Percentiles rank a stretch among this genome's conserved stretches.
Conservation (phyloP, 140 eudicot species). For the Senecio squalidus region DNA sequence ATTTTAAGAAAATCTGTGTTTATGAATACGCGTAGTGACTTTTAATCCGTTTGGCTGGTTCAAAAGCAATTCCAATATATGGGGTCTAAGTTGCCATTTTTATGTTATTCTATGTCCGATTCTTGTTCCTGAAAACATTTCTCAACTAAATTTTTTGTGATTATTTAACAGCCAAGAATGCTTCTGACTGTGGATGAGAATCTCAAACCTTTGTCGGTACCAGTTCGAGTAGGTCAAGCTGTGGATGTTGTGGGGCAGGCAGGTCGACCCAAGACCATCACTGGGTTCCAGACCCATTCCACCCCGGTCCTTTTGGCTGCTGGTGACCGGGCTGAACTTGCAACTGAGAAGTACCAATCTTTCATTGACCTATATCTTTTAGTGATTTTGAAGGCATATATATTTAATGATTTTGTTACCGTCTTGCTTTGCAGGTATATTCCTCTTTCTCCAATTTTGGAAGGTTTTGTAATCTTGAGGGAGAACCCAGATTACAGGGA, state of each 20-base stretch:
- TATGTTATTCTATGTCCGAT: neutral
- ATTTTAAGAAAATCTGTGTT: too few relatives aligned
- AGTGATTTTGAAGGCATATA: neutral
- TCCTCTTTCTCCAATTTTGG: conserved; percentile 86
- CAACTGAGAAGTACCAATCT: conserved; percentile 71
- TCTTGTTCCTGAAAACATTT: neutral
- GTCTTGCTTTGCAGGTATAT: conserved; percentile 55
- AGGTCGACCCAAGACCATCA: conserved; percentile 96
- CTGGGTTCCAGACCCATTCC: conserved; percentile 98
- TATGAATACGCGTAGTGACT: too few relatives aligned
- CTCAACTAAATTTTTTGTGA: neutral
- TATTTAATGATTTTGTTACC: neutral
- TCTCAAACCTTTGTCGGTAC: conserved; percentile 87
- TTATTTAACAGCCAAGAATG: conserved; percentile 75
- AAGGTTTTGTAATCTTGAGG: conserved; percentile 85
- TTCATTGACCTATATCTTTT: neutral
- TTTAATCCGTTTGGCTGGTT: too few relatives aligned
- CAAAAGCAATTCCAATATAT: too few relatives aligned
- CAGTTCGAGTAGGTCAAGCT: conserved; percentile 97
- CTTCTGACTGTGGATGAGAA: conserved; percentile 88
- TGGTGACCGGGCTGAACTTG: conserved; percentile 99
- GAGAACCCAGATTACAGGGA: conserved; percentile 93
- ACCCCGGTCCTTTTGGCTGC: conserved; percentile 93
- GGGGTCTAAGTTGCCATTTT: too few relatives aligned
- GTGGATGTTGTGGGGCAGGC: conserved; percentile 99